Evolutionary conservation across 441 rosid species (phyloP).

Genomic region (Gossypium davidsonii): DNA sequence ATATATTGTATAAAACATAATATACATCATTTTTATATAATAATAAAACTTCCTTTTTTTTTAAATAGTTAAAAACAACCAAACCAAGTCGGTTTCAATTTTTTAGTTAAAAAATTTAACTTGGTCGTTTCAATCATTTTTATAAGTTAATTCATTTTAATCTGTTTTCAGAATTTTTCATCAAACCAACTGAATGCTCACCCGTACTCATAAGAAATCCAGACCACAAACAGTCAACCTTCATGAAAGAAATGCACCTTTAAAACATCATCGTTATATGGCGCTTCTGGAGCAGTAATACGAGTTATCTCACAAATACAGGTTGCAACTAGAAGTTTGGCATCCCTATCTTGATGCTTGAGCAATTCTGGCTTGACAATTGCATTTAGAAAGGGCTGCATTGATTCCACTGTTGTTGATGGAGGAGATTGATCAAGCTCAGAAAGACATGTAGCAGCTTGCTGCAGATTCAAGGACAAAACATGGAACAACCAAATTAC

Average conservation of each 20-base stretch:
- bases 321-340: slow-evolving; percentile 92
- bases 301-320: slow-evolving; percentile 97
- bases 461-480: slow-evolving; percentile 46
- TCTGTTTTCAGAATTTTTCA: background rate
- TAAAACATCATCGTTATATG: slow-evolving; percentile 73
- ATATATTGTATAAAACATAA: background rate
- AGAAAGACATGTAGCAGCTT: slow-evolving; percentile 80
- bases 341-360: slow-evolving; percentile 94
- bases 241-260: slow-evolving; percentile 52
- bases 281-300: slow-evolving; percentile 97
- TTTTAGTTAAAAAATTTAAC: background rate
- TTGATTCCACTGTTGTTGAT: slow-evolving; percentile 55
- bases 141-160: background rate
- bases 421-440: slow-evolving; percentile 89
- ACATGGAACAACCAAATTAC: background rate
- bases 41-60: background rate
- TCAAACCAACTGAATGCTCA: background rate
- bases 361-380: slow-evolving; percentile 78
- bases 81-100: background rate
- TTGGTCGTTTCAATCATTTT: background rate
- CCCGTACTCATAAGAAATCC: background rate
- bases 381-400: slow-evolving; percentile 80
- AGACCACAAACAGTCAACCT: slow-evolving; percentile 12
- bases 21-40: background rate
- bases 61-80: background rate